phyloP scores from a whole-genome alignment of 305 asterid species.

The Euphrasia arctica region DNA sequence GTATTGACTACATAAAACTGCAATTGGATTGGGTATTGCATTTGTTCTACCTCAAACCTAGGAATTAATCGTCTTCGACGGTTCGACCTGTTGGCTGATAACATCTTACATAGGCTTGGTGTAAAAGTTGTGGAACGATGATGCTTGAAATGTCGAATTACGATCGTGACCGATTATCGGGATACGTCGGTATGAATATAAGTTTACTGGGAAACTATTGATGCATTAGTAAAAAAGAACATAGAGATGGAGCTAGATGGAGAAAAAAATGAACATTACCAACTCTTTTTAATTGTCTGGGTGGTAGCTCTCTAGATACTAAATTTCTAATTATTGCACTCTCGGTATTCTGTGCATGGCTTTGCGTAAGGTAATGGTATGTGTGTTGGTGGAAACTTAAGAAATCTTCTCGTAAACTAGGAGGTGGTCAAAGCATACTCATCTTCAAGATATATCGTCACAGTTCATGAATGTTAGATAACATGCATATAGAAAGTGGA shows the following conservation, averaged over 20 bases:
- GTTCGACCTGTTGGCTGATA: background rate
- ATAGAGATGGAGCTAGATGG: conserved; percentile 5
- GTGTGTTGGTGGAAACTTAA: background rate
- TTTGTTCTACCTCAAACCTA: background rate
- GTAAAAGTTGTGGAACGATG: background rate
- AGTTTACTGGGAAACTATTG: background rate
- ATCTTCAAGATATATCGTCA: background rate
- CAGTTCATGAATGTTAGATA: background rate
- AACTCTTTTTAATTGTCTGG: background rate
- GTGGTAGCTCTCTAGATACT: conserved; percentile 14
- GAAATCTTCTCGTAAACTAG: background rate
- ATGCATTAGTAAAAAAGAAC: background rate
- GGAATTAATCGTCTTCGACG: background rate
- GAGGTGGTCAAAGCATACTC: conserved; percentile 5
- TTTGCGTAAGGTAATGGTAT: conserved; percentile 13
- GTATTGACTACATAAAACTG: background rate
- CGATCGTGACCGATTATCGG: conserved; percentile 1
- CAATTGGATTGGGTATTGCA: background rate
- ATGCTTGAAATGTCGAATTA: background rate
- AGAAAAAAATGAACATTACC: conserved; percentile 1
- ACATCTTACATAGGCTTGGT: background rate
- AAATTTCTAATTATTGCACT: background rate
- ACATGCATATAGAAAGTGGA: background rate
- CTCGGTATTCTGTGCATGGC: conserved; percentile 21
- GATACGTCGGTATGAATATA: background rate